phyloP scores from a whole-genome alignment of 1,139 yeast species.

The Pichia sp. region DNA sequence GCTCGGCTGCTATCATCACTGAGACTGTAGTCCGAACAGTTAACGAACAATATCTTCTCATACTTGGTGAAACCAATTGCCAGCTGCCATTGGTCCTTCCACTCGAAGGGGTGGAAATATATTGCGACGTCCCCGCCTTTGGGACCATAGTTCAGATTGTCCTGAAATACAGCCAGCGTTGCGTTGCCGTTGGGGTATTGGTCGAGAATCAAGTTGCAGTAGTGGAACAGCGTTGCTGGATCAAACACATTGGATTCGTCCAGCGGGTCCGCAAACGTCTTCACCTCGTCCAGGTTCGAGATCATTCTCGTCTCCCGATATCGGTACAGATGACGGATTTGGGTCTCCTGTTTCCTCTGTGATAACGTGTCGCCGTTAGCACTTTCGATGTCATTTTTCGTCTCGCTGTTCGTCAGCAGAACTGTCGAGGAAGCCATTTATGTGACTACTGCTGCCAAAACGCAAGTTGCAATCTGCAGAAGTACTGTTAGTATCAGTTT shows the following conservation, averaged over 20 bases:
- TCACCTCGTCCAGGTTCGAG: background rate
- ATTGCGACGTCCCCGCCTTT: conserved; percentile 19
- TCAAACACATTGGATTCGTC: conserved; percentile 7
- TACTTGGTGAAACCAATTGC: conserved; percentile 28
- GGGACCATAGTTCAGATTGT: conserved; percentile 27
- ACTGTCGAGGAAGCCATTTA: background rate
- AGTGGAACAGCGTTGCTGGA: conserved; percentile 29
- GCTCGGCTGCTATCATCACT: background rate
- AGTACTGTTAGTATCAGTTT: background rate
- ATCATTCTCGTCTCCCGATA: conserved; percentile 1
- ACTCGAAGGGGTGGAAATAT: conserved; percentile 30
- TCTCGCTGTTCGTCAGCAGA: background rate
- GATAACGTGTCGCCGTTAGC: background rate
- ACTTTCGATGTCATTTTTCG: background rate
- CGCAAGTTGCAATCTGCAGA: too few relatives aligned
- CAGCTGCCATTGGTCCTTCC: conserved; percentile 32
- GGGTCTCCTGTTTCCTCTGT: background rate
- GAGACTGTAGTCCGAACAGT: conserved; percentile 24
- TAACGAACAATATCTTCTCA: conserved; percentile 25
- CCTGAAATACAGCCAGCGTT: conserved; percentile 24
- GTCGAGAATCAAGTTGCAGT: conserved; percentile 27
- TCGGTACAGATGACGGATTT: background rate
- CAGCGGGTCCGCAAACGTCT: background rate
- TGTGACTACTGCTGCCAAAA: background rate
- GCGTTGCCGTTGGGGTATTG: conserved; percentile 15